Evolutionary conservation across 2,329 filamentous ascomycete genomes (phyloP), one percentile per base, ranked within the genome.

Genomic region (Raffaelea arxii): DNA sequence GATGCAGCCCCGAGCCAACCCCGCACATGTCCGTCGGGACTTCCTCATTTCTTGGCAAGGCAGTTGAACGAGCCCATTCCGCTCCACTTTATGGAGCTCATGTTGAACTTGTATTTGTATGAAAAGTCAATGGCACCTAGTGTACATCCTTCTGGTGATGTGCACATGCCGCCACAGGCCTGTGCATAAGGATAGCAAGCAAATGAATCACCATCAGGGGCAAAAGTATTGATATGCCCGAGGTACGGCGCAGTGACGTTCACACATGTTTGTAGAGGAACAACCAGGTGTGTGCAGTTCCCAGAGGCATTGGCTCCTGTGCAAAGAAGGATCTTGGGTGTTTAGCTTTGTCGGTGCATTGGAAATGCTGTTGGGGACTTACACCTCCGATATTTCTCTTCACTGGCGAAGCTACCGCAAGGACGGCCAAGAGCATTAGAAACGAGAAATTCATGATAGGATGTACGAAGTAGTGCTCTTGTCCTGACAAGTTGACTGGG

Each of bases 121-220:
- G 58, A 53, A 52, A 66, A 75, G 53, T 66, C 64, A 42, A 77
- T 62, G 7, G 63, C 55, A 30, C 72, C 74, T 49, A 72, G 65
- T 0, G 72, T 75, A 60, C 74, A 77, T 30, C 73, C 74, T 39
- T 67, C 69, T 3, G 71, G 71, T 41, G 71, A 74, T 4, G 44
- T 68, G 64, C 73, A 77, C 49, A 67, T 61, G 21, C 58, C 61
- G 27, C 59, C 60, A 56, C 74, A 77, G 22, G 56, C 46, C 45
- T 55, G 54, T 7, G 64, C 56, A 49, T 65, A 66, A 3, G 71
- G 72, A 56, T 61, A 71, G 61, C 73, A 77, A 51, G 56, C 60
- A 51, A 76, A 75, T 35, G 53, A 53, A 40, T 71, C 72, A 32
- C 65, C 69, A 49, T 76, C 72, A 7, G 69, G 70, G 2, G 70